Evolutionary conservation across 108 stramenopile genomes (phyloP).

Genomic region (Aurantiochytrium sp.): DNA sequence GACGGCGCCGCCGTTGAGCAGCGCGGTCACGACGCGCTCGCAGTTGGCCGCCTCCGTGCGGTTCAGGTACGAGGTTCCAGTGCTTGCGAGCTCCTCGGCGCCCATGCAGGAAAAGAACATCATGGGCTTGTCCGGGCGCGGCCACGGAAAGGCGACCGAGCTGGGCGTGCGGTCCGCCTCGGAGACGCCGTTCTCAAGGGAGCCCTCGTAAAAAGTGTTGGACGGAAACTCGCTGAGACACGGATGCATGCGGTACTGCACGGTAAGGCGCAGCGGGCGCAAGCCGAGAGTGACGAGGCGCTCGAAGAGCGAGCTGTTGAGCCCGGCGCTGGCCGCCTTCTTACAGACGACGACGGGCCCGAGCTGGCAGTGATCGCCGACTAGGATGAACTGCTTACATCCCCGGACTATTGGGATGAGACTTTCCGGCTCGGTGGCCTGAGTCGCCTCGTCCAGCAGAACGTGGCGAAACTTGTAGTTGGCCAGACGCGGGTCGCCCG

Average conservation of each 20-base stretch:
- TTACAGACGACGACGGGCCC: constrained; percentile 97
- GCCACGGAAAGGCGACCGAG: constrained; percentile 73
- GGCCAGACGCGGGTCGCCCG: constrained; percentile 90
- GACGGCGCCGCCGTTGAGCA: constrained; percentile 82
- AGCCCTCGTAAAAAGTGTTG: constrained; percentile 98
- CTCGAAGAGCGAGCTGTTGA: constrained; percentile 91
- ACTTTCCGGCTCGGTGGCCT: constrained; percentile 94
- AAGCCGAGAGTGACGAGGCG: constrained; percentile 87
- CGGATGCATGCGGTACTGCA: constrained; percentile 99
- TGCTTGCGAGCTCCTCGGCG: constrained; percentile 92
- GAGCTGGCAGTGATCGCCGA: constrained; percentile 98
- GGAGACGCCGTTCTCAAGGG: constrained; percentile 92
- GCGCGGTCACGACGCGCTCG: constrained; percentile 90
- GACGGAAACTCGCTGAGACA: constrained; percentile 93
- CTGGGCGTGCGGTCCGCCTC: constrained; percentile 82
- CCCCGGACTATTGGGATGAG: constrained; percentile 93
- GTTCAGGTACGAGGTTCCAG: constrained; percentile 94
- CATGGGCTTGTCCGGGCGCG: constrained; percentile 72
- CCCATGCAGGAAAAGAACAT: constrained; percentile 82
- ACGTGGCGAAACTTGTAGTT: constrained; percentile 93
- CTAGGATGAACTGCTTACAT: constrained; percentile 91
- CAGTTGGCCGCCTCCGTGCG: constrained; percentile 90
- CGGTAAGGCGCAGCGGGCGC: constrained; percentile 90
- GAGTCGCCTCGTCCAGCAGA: constrained; percentile 96
- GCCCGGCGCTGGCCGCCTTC: constrained; percentile 86